Evolutionary conservation across 2,329 filamentous ascomycete genomes (phyloP), one percentile per base, ranked within the genome.

Genomic region (Beauveria rudraprayagi): DNA sequence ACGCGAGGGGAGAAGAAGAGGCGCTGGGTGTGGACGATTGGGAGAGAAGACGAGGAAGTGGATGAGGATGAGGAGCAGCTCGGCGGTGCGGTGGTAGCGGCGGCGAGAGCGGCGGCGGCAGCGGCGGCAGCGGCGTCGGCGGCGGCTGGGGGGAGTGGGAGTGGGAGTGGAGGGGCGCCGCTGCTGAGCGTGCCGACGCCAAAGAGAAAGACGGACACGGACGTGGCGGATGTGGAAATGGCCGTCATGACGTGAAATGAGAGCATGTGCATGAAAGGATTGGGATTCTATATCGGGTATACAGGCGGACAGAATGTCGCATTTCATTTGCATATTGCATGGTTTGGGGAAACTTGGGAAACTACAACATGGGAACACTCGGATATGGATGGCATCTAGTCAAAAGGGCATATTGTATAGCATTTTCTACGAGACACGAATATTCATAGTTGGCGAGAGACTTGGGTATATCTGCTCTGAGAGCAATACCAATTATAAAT

Each of bases 11-110:
- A 87, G 65, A 86, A 84, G 77, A 85, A 82, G 71, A 76, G 84
- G 14, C 80, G 80, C 48, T 87, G 84, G 85, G 81, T 85, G 41
- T 87, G 85, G 85, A 87, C 85, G 1, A 86, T 88, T 50, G 82
- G 80, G 3, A 78, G 79, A 62, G 81, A 82, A 1, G 78, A 77
- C 1, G 76, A 79, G 8, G 76, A 74, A 2, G 75, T 73, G 7
- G 73, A 78, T 16, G 73, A 76, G 16, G 73, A 77, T 53, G 73
- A 76, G 60, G 72, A 75, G 37, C 50, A 50, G 16, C 69, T 78
- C 5, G 76, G 75, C 41, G 77, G 75, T 1, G 76, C 77, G 2
- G 70, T 79, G 22, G 72, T 75, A 16, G 77, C 77, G 0, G 9
- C 56, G 24, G 43, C 51, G 53, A 14, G 28, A 24, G 34, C 57